These are phyloP conservation scores for Kwoniella botswanensis DNA, from an alignment of 768 basidiomycete genomes.

Conservation along the genomic window DNA sequence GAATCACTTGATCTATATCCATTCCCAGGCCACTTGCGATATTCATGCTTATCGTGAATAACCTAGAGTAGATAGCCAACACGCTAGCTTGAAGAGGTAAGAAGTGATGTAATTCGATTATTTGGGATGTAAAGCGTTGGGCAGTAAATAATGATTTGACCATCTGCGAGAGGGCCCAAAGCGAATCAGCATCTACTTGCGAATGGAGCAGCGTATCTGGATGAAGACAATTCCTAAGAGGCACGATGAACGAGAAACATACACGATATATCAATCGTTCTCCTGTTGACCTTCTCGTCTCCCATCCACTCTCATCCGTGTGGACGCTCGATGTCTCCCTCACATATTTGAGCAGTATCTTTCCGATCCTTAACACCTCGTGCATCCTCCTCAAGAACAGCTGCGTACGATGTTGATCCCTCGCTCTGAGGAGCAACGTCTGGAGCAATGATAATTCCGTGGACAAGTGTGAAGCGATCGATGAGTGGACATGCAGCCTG, in stretches of 20 bases:
- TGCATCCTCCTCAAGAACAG: constrained; percentile 37
- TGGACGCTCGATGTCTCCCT: not conserved
- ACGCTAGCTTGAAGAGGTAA: constrained; percentile 41
- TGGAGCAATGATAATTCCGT: constrained; percentile 36
- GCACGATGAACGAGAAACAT: not conserved
- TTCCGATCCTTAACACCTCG: constrained; percentile 32
- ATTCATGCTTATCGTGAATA: constrained; percentile 35
- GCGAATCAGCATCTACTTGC: not conserved
- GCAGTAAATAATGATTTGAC: constrained; percentile 21
- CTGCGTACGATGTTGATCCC: constrained; percentile 43
- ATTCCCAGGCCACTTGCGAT: constrained; percentile 19
- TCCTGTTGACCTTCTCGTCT: constrained; percentile 2
- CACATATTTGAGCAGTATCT: constrained; percentile 1
- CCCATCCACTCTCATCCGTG: constrained; percentile 1
- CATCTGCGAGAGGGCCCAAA: constrained; percentile 11
- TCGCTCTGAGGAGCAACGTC: constrained; percentile 29
- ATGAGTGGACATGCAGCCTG: constrained; percentile 25
- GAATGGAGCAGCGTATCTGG: not conserved
- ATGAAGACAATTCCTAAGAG: too few relatives aligned
- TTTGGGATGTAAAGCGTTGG: constrained; percentile 22
- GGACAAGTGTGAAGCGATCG: constrained; percentile 31
- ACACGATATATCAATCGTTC: not conserved
- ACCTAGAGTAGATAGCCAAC: constrained; percentile 36
- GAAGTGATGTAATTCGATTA: constrained; percentile 45
- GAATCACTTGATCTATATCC: constrained; percentile 14